Base-by-base conservation (phyloP, 441 rosid genomes). In the Flueggea neowawraea region DNA sequence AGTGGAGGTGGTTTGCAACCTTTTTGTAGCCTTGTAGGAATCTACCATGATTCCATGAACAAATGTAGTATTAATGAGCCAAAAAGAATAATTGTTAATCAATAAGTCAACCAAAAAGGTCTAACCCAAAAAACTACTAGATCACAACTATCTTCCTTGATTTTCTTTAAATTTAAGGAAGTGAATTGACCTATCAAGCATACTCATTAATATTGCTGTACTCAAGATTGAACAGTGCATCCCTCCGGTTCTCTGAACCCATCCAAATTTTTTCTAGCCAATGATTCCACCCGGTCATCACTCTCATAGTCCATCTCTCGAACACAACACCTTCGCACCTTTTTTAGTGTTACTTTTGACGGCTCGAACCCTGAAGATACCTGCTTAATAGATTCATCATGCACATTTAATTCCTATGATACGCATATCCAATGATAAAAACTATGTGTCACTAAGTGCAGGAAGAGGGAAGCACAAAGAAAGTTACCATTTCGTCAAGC, bases 301-400 rank as follows among this genome's bases (percentile, higher is more conserved):
- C 75, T 76, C 64, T 88, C 96, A 49, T 76, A 58, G 75, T 89
- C 97, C 85, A 84, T 65, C 80, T 95, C 95, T 61, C 99, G 79
- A 13, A 72, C 55, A 57, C 99, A 86, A 67, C 99, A 87, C 69
- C 99, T 84, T 74, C 88, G 82, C 36, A 84, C 68, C 79, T 82
- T 91, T 78, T 84, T 91, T 57, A 95, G 80, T n/a, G 73, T 81
- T 67, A 82, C 97, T 80, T 83, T 95, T 8, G 88, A 78, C 10
- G 99, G 99, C 43, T 63, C 69, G 73, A 85, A 91, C 72, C 98
- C 98, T 63, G 82, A 87, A 13, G 66, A 75, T 32, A 86, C 82
- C 99, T 91, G 85, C 65, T 55, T 60, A 49, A 52, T 17, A 70
- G 33, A 57, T 60, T 32, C 44, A n/a, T 64, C 14, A 31, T 12